phyloP scores from a whole-genome alignment of 305 asterid genomes.

The Fraxinus albicans region DNA sequence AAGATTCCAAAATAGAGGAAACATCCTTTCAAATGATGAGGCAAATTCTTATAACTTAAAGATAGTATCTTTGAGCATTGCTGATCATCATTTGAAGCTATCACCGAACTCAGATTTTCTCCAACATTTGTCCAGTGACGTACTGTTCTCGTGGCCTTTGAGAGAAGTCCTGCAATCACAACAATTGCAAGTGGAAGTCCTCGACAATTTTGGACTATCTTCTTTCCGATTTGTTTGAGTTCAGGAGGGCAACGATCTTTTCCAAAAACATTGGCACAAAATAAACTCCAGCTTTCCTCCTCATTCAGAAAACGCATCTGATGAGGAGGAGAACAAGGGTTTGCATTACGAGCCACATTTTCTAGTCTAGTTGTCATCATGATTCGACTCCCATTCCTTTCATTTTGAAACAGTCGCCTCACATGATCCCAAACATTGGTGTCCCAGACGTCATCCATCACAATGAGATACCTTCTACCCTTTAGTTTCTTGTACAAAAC shows the following conservation, averaged over 20 bases:
- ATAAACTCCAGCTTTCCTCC: neutral
- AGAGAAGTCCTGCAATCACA: neutral
- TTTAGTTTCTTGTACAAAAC: neutral
- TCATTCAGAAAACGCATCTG: neutral
- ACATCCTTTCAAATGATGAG: neutral
- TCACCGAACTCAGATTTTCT: neutral
- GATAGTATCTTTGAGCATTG: neutral
- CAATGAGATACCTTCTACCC: neutral
- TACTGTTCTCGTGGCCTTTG: neutral
- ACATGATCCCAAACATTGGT: neutral
- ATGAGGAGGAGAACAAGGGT: neutral
- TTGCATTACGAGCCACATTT: neutral
- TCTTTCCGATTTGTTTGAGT: neutral
- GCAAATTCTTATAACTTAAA: conserved; percentile 12
- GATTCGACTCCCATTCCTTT: neutral
- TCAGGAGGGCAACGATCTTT: neutral
- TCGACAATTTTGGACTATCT: neutral
- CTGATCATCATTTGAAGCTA: neutral
- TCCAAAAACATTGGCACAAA: neutral
- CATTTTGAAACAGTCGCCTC: neutral
- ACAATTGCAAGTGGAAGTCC: neutral
- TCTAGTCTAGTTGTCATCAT: neutral
- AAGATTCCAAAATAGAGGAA: neutral
- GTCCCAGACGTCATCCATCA: neutral
- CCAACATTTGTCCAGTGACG: no score